These are phyloP conservation scores for Acanthamoeba divionensis DNA, from an alignment of 208 protist species.

Conservation along the genomic window DNA sequence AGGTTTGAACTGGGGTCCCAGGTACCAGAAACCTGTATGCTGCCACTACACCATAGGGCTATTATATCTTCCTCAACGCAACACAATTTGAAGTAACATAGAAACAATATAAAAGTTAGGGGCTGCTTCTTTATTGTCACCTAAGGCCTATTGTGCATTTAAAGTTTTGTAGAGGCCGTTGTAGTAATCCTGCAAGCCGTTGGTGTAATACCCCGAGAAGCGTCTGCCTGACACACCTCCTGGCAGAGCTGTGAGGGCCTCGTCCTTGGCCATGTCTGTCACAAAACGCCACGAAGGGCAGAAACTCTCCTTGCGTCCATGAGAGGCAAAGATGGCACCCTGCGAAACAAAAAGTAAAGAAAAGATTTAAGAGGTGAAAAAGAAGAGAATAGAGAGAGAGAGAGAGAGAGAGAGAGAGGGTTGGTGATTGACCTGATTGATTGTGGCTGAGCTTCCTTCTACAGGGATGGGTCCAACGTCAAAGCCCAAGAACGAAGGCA, in stretches of 20 bases:
- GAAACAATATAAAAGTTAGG: too few relatives aligned
- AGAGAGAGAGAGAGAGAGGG: neutral
- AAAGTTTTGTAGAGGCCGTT: slow-evolving; percentile 3
- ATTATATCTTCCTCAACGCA: too few relatives aligned
- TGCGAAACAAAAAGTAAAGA: too few relatives aligned
- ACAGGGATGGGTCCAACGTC: neutral
- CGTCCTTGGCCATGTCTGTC: neutral
- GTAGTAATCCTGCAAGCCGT: slow-evolving; percentile 26
- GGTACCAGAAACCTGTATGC: too few relatives aligned
- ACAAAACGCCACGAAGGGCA: slow-evolving; percentile 10
- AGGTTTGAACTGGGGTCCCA: too few relatives aligned
- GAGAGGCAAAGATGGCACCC: neutral
- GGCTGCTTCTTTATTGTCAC: too few relatives aligned
- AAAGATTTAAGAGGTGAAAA: neutral
- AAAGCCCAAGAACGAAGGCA: neutral
- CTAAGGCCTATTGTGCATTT: too few relatives aligned
- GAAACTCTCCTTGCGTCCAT: neutral
- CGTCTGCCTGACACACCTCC: neutral
- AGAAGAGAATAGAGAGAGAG: neutral
- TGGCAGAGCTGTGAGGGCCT: neutral
- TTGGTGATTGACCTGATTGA: neutral
- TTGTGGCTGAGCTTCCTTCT: neutral
- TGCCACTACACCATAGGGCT: too few relatives aligned
- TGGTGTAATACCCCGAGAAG: neutral
- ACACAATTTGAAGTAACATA: too few relatives aligned